phyloP scores from a whole-genome alignment of 2,329 filamentous ascomycete genomes.

The Fusarium sp. region DNA sequence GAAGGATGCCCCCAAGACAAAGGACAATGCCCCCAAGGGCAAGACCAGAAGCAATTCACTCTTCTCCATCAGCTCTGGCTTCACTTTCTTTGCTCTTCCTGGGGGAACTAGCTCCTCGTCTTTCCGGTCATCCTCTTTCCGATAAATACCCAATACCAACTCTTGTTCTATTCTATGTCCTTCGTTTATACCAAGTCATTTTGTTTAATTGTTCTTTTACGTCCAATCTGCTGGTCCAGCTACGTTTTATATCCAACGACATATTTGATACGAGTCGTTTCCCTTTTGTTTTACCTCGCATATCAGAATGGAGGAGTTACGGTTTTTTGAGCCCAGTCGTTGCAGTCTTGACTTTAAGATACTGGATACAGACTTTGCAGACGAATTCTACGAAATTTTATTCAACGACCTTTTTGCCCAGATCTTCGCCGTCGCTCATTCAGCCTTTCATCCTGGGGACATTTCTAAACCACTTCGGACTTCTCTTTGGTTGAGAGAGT shows the following conservation, averaged over 20 bases:
- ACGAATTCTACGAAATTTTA: slow-evolving; percentile 39
- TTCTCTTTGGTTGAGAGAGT: slow-evolving; percentile 43
- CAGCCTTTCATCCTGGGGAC: slow-evolving; percentile 33
- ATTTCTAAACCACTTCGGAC: neutral
- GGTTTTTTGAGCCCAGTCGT: slow-evolving; percentile 28
- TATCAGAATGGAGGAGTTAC: slow-evolving; percentile 29
- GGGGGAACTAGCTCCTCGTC: slow-evolving; percentile 37
- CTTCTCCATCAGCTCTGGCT: slow-evolving; percentile 45
- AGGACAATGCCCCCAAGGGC: slow-evolving; percentile 37
- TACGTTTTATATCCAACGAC: neutral
- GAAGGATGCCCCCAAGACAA: slow-evolving; percentile 43
- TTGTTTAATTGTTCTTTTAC: slow-evolving; percentile 14
- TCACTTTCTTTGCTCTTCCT: slow-evolving; percentile 45
- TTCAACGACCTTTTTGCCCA: slow-evolving; percentile 41
- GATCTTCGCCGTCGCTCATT: slow-evolving; percentile 37
- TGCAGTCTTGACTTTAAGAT: slow-evolving; percentile 31
- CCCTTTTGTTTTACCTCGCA: slow-evolving; percentile 5
- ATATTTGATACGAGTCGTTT: neutral
- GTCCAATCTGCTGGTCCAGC: neutral
- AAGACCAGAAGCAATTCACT: slow-evolving; percentile 44
- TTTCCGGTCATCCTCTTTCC: slow-evolving; percentile 44
- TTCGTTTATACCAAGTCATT: slow-evolving; percentile 29
- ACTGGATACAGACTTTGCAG: slow-evolving; percentile 24
- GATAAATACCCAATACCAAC: slow-evolving; percentile 32
- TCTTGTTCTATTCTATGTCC: slow-evolving; percentile 18